Evolutionary conservation across 192 early-diverging fungal genomes (phyloP), one percentile per base, ranked within the genome.

Genomic region (Lobosporangium transversale): DNA sequence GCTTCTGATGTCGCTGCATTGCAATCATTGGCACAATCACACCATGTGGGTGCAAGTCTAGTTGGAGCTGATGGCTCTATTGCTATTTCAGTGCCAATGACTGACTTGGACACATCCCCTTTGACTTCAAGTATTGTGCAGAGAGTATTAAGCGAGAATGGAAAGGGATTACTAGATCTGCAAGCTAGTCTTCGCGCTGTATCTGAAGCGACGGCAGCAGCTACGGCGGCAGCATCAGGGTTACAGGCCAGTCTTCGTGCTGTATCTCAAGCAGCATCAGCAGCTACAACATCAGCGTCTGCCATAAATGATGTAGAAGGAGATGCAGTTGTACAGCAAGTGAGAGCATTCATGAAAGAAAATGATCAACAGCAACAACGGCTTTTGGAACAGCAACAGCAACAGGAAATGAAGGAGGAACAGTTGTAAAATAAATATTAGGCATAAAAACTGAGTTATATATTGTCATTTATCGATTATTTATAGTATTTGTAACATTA

Each of bases 51-150:
- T 9, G 7, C 48, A 0, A 43, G 56, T 12, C 50, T 74, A 18
- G 43, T 63, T 6, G 53, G 64, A 10, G 64, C 8, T 7, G 37
- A 40, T 40, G 37, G 52, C 2, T 26, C 64, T 0, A 56, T 66
- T 33, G 73, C 73, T 1, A 66, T 76, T 21, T 67, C 73, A 4
- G 58, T 76, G 0, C 73, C 73, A 1, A 66, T 76, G 58, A 54
- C 73, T 0, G 73, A 67, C 26, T 64, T 71, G 61, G 66, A 68
- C 21, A 44, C 55, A 12, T 59, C 55, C 20, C 58, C 73, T 0
- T 44, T 76, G 53, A 32, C 73, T 9, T 62, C 73, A 31, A 76
- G 73, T 45, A 66, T 76, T 62, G 73, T 76, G 8, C 73, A 76
- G 48, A 33, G 73, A 12, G 73, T 76, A 20, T 47, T 76, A 32